phyloP scores from a whole-genome alignment of 352 stramenopile genomes.

The Globisporangium middletonii region DNA sequence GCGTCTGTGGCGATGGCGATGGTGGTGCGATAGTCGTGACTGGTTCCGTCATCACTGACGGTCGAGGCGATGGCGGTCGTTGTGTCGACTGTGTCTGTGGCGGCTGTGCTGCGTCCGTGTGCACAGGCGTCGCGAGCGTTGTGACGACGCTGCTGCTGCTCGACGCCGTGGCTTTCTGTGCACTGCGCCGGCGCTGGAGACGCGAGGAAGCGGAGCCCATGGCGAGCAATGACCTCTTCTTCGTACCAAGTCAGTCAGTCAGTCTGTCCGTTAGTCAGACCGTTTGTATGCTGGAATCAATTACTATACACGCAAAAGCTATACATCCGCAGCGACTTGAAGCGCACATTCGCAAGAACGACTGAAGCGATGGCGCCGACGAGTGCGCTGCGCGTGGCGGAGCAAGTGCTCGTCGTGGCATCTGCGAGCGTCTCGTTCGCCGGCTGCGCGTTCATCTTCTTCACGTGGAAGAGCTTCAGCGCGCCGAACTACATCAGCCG shows the following conservation, averaged over 20 bases:
- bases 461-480: slow-evolving; percentile 61
- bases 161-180: no score
- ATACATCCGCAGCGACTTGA: neutral
- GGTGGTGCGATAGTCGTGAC: no score
- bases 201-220: slow-evolving; percentile 8
- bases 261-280: no score
- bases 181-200: no score
- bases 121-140: no score
- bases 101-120: no score
- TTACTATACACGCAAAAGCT: neutral
- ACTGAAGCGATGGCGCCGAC: neutral
- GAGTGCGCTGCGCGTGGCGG: slow-evolving; percentile 20
- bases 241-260: no score
- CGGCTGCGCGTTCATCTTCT: slow-evolving; percentile 66
- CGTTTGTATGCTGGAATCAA: no score
- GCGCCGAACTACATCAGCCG: slow-evolving; percentile 63
- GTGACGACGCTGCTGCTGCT: no score
- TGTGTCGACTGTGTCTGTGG: neutral
- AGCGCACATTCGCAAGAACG: neutral
- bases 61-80: neutral
- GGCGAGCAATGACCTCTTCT: neutral
- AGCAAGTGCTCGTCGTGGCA: slow-evolving; percentile 46
- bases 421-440: slow-evolving; percentile 52
- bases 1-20: neutral
- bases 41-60: neutral